Conservation (phyloP, 345 rosid genomes). For the Lepidium aucheri region DNA sequence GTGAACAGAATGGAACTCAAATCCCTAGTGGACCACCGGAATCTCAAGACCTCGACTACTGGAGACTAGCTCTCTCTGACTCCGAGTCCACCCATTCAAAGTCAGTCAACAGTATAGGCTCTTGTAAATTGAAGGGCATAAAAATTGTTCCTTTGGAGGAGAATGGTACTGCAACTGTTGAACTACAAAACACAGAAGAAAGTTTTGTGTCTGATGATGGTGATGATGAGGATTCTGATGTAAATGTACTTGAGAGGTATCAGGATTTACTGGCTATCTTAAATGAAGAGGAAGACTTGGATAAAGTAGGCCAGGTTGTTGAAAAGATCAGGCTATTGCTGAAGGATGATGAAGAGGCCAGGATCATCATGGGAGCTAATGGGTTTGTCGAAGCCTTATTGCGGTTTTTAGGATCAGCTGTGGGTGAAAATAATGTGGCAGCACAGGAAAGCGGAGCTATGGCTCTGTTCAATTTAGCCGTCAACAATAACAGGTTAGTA, state of each 20-base stretch:
- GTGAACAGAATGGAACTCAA: conserved; percentile 79
- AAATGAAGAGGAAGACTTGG: conserved; percentile 43
- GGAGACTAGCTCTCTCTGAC: conserved; percentile 75
- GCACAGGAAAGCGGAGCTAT: conserved; percentile 80
- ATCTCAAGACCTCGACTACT: conserved; percentile 79
- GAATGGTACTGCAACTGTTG: conserved; percentile 41
- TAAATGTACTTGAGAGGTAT: conserved; percentile 37
- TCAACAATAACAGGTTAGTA: conserved; percentile 87
- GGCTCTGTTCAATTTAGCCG: conserved; percentile 96
- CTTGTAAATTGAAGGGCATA: conserved; percentile 42
- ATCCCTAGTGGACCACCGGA: conserved; percentile 75
- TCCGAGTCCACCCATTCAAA: conserved; percentile 55
- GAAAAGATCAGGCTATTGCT: conserved; percentile 64
- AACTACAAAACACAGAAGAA: conserved; percentile 33
- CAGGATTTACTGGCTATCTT: conserved; percentile 44
- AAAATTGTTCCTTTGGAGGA: conserved; percentile 75
- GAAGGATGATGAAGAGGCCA: conserved; percentile 91
- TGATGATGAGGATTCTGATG: conserved; percentile 35
- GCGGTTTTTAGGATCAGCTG: conserved; percentile 56
- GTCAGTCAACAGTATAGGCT: conserved; percentile 41
- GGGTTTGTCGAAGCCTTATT: conserved; percentile 78
- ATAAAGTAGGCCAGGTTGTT: conserved; percentile 47
- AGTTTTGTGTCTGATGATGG: conserved; percentile 16
- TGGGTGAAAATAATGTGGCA: conserved; percentile 31
- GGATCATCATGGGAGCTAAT: conserved; percentile 77